A percentile compares a stretch with the other conserved stretches of the same genome.
Conservation (phyloP, 2,329 filamentous ascomycete species). For the Paramyrothecium sp. region DNA sequence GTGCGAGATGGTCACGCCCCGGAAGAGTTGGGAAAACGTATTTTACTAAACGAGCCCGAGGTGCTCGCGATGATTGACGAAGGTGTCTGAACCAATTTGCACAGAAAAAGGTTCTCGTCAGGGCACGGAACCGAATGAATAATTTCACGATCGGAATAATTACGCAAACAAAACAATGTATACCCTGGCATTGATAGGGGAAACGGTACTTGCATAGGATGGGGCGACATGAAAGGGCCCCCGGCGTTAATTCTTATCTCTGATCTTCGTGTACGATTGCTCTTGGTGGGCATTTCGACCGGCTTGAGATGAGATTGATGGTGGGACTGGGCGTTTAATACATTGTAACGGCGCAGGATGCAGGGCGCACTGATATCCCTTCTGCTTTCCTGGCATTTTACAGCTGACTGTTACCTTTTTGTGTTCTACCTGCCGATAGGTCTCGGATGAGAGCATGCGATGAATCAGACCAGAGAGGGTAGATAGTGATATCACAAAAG, state of each 20-base stretch:
- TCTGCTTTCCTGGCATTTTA: not conserved
- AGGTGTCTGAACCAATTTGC: slow-evolving; percentile 24
- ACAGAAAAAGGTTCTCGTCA: not conserved
- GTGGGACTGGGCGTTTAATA: not conserved
- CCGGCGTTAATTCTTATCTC: not conserved
- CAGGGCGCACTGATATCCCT: not conserved
- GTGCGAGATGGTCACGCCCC: slow-evolving; percentile 81
- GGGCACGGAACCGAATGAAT: not conserved
- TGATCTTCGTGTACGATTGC: not conserved
- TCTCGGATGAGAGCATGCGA: not conserved
- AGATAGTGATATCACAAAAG: not conserved
- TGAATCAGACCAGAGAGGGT: not conserved
- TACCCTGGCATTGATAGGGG: not conserved
- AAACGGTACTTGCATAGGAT: not conserved
- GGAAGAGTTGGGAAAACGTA: slow-evolving; percentile 75
- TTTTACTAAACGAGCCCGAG: slow-evolving; percentile 60
- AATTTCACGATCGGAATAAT: not conserved
- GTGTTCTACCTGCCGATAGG: not conserved
- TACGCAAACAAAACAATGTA: not conserved
- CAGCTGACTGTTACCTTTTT: not conserved
- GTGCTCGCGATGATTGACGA: slow-evolving; percentile 50
- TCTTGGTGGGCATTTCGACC: not conserved
- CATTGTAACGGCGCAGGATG: not conserved
- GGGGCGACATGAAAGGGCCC: not conserved
- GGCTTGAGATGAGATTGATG: not conserved